Base-by-base conservation (phyloP, 2,329 filamentous ascomycete species). In the Beauveria pseudobassiana region DNA sequence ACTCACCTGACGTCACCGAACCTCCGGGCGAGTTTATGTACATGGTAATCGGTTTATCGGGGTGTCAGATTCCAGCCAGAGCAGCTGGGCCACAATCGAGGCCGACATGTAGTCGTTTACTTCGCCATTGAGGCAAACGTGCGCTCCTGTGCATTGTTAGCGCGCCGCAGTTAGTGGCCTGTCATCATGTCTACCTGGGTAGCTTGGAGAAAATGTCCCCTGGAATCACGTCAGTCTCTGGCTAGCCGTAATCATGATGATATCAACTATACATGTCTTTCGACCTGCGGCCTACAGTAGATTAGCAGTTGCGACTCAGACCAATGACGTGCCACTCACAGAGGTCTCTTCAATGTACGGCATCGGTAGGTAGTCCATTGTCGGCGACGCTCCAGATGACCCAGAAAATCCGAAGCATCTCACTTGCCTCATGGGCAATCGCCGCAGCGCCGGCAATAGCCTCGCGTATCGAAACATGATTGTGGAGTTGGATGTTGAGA, bases 21-120 rank as follows among this genome's bases (percentile, higher is more conserved):
- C 95, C 95, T 55, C 95, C 95, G 0, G 93, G 93, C 0, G 91
- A 96, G 78, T 99, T 96, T 75, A 99, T 99, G 76, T 99, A 99
- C 74, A 99, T 90, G 58, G 90, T 95, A 66, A 99, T 98, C 14
- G 92, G 90, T 74, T 96, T 97, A 61, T 96, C 87, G 3, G 93
- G 70, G 91, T 91, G 72, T 99, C 95, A 69, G 93, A 95, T 81
- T 99, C 96, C 74, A 99, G 91, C 84, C 93, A 99, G 65, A 99
- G 88, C 24, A 99, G 86, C 74, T 99, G 96, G 1, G 95, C 91
- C 30, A 98, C 93, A 65, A 98, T 91, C 48, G 89, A 90, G n/a
- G 95, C 93, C 43, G 92, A 96, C 67, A 95, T 86, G 48, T 85
- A 88, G 72, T 96, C 91, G 77, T 98, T 90, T 62, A 98, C 92